phyloP scores from a whole-genome alignment of 169 alveolate species.

The Eimeria sp. region DNA sequence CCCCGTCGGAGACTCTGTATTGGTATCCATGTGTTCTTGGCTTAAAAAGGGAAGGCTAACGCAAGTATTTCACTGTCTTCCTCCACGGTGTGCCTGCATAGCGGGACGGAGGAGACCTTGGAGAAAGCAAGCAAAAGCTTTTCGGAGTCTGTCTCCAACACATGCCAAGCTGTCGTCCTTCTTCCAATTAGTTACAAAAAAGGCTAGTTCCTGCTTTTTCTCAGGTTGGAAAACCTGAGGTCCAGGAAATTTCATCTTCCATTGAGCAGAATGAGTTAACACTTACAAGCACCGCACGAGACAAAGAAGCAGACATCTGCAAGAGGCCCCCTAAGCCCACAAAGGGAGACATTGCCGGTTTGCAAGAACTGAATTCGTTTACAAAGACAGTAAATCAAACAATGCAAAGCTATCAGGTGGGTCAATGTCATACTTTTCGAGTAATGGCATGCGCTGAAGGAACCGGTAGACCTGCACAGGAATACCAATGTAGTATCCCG shows the following conservation, averaged over 20 bases:
- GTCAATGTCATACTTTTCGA: background rate
- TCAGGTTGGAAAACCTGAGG: background rate
- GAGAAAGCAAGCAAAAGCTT: background rate
- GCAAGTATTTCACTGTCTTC: too few relatives aligned
- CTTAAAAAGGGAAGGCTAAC: background rate
- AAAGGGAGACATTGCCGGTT: background rate
- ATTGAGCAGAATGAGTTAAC: background rate
- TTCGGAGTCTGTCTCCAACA: background rate
- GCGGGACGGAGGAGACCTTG: background rate
- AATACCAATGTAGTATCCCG: background rate
- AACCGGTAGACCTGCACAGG: background rate
- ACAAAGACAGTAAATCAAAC: conserved; percentile 49
- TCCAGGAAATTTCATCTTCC: background rate
- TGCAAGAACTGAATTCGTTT: conserved; percentile 41
- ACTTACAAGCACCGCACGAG: background rate
- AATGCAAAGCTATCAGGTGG: conserved; percentile 31
- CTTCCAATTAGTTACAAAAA: background rate
- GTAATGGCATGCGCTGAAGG: background rate
- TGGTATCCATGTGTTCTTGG: too few relatives aligned
- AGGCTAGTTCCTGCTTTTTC: background rate
- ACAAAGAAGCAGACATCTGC: background rate
- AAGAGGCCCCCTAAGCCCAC: background rate
- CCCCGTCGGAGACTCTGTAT: too few relatives aligned
- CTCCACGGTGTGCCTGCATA: background rate
- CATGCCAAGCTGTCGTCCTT: background rate